Evolutionary conservation across 1,284 basidiomycete species (phyloP), one percentile per base, ranked within the genome.

Genomic region (Moesziomyces globuligerus): DNA sequence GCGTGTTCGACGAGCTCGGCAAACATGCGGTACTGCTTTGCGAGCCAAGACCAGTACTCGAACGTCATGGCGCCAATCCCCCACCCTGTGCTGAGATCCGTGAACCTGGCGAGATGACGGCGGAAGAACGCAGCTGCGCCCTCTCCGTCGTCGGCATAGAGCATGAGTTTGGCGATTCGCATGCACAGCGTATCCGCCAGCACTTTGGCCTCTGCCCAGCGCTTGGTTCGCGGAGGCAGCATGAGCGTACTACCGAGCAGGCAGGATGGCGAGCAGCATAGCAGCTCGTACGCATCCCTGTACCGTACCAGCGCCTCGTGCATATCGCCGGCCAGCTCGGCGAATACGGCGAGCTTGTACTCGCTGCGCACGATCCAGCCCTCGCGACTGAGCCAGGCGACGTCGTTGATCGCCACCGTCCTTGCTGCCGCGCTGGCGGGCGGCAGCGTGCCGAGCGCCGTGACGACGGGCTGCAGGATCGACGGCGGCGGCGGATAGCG

Each of bases 151-250:
- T 89, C 89, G 69, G 91, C 90, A 83, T 98, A 98, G 7, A 98
- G 85, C 76, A 92, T 91, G 5, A 96, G 84, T 43, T 74, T 78
- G 36, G 59, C 56, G 15, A 81, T 74, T 6, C 78, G 62, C 7
- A 82, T 28, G 36, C 53, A 59, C 9, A 82, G 58, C 15, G 77
- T 76, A 28, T 98, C 95, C 0, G 91, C 92, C 3, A 98, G 86
- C 2, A 98, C 95, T 80, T 96, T 97, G 1, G 94, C 95, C 83
- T 98, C 95, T 4, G 95, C 94, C 94, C 95, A 98, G 26, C 95
- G 87, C 81, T 98, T 98, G 0, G 94, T 97, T 3, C 94, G 87
- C 4, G 95, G 94, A 0, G 92, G 91, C 4, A 96, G 83, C 51
- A 91, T 90, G 0, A 89, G 88, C 4, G 91, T 91, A 4, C 91